phyloP scores from a whole-genome alignment of 2,329 filamentous ascomycete species.

The Ceratocystis diversiconidia region DNA sequence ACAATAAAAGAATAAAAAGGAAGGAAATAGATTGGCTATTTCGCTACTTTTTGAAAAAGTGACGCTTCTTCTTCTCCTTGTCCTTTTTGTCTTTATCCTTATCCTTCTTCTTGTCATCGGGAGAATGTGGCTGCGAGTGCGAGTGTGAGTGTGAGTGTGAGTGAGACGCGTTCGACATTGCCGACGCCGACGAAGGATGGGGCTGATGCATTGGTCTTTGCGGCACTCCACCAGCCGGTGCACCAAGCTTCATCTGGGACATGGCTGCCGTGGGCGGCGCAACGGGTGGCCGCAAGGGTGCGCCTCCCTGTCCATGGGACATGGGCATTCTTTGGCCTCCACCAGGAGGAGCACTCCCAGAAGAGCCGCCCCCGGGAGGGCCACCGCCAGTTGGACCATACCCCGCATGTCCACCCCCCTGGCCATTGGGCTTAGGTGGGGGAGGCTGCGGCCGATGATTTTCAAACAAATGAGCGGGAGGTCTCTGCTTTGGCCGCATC shows the following conservation, averaged over 20 bases:
- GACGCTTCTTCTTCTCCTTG: conserved; percentile 18
- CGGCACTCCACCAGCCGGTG: conserved; percentile 1
- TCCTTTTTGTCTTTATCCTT: conserved; percentile 15
- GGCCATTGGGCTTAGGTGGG: conserved; percentile 8
- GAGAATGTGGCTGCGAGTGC: conserved; percentile 4
- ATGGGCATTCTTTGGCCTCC: conserved; percentile 1
- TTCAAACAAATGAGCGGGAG: conserved; percentile 77
- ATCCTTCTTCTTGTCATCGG: conserved; percentile 13
- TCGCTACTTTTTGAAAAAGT: conserved; percentile 17
- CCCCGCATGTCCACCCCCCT: conserved; percentile 7
- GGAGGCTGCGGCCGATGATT: conserved; percentile 25
- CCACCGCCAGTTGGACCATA: not conserved
- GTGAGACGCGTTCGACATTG: conserved; percentile 14
- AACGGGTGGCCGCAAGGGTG: conserved; percentile 7
- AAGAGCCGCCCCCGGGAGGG: not conserved
- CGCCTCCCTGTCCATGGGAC: not conserved
- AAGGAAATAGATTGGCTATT: not conserved
- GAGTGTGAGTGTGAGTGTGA: not conserved
- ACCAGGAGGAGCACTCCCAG: not conserved
- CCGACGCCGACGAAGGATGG: conserved; percentile 15
- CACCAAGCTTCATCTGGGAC: conserved; percentile 15
- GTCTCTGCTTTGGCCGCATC: conserved; percentile 65
- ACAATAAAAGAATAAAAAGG: not conserved
- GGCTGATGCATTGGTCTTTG: conserved; percentile 15
- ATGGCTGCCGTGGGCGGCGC: conserved; percentile 14